Conservation (phyloP, 495 filamentous ascomycete genomes). For the Corynascus novoguineensis region DNA sequence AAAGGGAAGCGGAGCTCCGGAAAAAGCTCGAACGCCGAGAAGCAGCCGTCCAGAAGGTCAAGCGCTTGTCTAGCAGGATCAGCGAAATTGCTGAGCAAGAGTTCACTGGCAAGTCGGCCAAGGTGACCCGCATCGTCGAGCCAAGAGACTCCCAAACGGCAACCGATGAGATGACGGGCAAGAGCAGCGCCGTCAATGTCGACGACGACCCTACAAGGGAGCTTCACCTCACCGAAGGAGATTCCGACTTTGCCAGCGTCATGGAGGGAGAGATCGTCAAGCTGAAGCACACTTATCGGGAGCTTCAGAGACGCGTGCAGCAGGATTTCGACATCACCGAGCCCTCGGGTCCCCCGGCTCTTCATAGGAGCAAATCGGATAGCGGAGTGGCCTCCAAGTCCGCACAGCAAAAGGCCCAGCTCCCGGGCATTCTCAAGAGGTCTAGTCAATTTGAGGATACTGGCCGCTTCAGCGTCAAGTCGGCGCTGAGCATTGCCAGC, state of each 20-base stretch:
- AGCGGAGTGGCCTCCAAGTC: constrained; percentile 22
- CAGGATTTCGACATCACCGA: constrained; percentile 18
- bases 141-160: constrained; percentile 22
- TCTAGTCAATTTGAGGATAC: constrained; percentile 40
- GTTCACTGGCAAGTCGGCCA: constrained; percentile 30
- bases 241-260: constrained; percentile 39
- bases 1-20: constrained; percentile 31
- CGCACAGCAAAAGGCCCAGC: constrained; percentile 26
- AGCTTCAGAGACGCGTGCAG: constrained; percentile 24
- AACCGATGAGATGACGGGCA: constrained; percentile 27
- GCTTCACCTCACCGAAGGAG: constrained; percentile 38
- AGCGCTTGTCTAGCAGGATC: constrained; percentile 28
- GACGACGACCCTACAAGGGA: constrained; percentile 42
- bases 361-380: constrained; percentile 22
- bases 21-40: constrained; percentile 34
- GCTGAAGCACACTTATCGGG: constrained; percentile 34
- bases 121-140: constrained; percentile 34
- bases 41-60: constrained; percentile 33
- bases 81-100: constrained; percentile 31
- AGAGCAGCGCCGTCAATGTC: constrained; percentile 23
- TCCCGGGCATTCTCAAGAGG: constrained; percentile 41
- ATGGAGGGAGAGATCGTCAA: constrained; percentile 37
- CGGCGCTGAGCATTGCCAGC: constrained; percentile 33
- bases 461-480: constrained; percentile 41
- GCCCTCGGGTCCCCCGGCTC: constrained; percentile 17